Percentiles rank a stretch among this genome's conserved stretches.
Conservation (phyloP, 83 land plant genomes). For the Diphasiastrum complanatum region DNA sequence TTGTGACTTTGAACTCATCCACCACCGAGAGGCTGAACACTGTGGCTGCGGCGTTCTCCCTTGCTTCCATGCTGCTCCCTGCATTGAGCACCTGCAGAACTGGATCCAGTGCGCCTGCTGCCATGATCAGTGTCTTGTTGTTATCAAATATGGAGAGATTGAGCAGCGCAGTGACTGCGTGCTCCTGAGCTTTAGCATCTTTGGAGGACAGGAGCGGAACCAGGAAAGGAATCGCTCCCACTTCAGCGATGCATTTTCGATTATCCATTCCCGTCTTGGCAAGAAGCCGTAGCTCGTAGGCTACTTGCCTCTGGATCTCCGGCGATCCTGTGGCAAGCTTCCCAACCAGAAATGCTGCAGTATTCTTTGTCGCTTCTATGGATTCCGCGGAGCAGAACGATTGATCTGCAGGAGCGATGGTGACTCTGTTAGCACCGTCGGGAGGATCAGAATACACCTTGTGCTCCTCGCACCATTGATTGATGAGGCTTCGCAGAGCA, state of each 20-base stretch:
- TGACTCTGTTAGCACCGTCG: neutral
- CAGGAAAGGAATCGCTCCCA: conserved; percentile 61
- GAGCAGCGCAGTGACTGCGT: conserved; percentile 56
- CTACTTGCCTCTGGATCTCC: conserved; percentile 49
- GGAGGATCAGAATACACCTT: no score
- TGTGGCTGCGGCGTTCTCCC: conserved; percentile 70
- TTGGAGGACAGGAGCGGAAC: conserved; percentile 36
- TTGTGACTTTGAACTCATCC: conserved; percentile 41
- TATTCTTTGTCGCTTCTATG: conserved; percentile 46
- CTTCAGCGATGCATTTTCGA: conserved; percentile 54
- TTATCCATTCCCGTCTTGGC: conserved; percentile 63
- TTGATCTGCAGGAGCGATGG: conserved; percentile 23
- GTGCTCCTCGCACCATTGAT: conserved; percentile 44
- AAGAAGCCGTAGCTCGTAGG: conserved; percentile 61
- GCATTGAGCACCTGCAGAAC: conserved; percentile 33
- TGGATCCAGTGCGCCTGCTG: conserved; percentile 39
- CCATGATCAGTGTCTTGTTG: conserved; percentile 54
- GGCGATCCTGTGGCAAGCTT: conserved; percentile 52
- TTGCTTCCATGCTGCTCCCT: conserved; percentile 42
- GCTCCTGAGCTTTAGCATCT: conserved; percentile 46
- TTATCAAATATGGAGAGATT: conserved; percentile 53
- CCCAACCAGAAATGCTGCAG: conserved; percentile 61
- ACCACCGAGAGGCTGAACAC: conserved; percentile 50
- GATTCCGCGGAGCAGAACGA: conserved; percentile 36
- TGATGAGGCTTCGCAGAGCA: conserved; percentile 44